phyloP scores from a whole-genome alignment of 495 filamentous ascomycete genomes.

The Venustampulla echinocandica region DNA sequence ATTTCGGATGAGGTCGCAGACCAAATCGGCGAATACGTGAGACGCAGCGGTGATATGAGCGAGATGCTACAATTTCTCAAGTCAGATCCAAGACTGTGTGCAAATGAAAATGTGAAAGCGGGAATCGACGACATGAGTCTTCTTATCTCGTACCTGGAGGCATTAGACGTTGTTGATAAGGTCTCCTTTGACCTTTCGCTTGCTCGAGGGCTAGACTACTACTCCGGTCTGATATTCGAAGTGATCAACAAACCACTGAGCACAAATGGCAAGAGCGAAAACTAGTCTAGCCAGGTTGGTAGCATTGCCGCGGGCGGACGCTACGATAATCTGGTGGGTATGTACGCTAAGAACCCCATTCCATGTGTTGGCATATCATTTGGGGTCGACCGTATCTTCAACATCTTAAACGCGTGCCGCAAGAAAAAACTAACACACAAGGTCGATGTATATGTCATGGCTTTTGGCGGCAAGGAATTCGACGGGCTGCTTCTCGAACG shows the following conservation, averaged over 20 bases:
- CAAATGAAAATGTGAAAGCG: slow-evolving; percentile 60
- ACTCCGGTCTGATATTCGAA: slow-evolving; percentile 89
- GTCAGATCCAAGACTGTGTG: slow-evolving; percentile 48
- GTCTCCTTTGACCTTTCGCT: slow-evolving; percentile 73
- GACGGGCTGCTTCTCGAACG: slow-evolving; percentile 69
- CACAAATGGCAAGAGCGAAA: slow-evolving; percentile 35
- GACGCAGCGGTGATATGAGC: slow-evolving; percentile 46
- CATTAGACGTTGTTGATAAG: slow-evolving; percentile 56
- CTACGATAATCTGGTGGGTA: slow-evolving; percentile 85
- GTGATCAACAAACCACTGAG: slow-evolving; percentile 55
- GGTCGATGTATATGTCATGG: slow-evolving; percentile 83
- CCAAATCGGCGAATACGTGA: slow-evolving; percentile 70
- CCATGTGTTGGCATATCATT: slow-evolving; percentile 94
- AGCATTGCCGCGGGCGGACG: slow-evolving; percentile 81
- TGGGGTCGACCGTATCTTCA: slow-evolving; percentile 89
- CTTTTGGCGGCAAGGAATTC: slow-evolving; percentile 81
- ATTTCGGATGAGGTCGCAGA: slow-evolving; percentile 64
- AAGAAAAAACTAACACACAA: slow-evolving; percentile 48
- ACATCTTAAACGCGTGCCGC: slow-evolving; percentile 62
- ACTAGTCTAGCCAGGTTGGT: slow-evolving; percentile 72
- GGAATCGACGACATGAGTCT: slow-evolving; percentile 73
- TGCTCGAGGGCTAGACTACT: slow-evolving; percentile 81
- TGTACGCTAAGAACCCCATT: slow-evolving; percentile 79
- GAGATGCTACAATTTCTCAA: slow-evolving; percentile 60
- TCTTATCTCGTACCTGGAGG: slow-evolving; percentile 70